Conservation (phyloP, 495 filamentous ascomycete genomes). For the Hyaloscypha variabilis region DNA sequence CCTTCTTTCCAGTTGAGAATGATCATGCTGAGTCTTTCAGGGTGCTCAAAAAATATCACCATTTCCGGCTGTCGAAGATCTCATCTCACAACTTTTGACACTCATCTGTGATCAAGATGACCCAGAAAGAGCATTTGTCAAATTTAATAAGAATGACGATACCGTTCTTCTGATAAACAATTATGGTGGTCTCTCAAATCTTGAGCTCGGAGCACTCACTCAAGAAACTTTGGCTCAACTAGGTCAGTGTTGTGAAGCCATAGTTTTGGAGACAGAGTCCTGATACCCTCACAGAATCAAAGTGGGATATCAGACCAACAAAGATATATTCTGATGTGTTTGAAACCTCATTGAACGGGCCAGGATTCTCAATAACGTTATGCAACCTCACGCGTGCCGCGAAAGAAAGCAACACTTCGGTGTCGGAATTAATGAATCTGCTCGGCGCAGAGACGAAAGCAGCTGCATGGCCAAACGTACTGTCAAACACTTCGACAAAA, state of each 20-base stretch:
- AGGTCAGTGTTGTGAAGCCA: conserved; percentile 24
- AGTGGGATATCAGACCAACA: conserved; percentile 38
- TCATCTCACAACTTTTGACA: conserved; percentile 54
- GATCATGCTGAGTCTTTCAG: conserved; percentile 10
- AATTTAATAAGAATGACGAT: conserved; percentile 55
- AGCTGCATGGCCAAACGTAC: conserved; percentile 32
- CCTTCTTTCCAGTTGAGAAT: neutral
- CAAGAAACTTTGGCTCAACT: conserved; percentile 55
- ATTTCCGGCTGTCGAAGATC: conserved; percentile 52
- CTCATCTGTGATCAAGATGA: conserved; percentile 59
- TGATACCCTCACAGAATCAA: conserved; percentile 14
- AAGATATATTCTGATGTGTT: conserved; percentile 48
- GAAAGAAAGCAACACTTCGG: conserved; percentile 43
- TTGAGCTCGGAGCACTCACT: conserved; percentile 60
- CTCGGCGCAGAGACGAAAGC: conserved; percentile 58
- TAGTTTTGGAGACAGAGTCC: conserved; percentile 48
- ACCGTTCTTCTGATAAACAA: conserved; percentile 62
- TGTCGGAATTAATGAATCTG: conserved; percentile 53
- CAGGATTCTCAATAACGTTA: conserved; percentile 62
- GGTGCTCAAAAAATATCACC: conserved; percentile 57
- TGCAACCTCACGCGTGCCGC: conserved; percentile 56
- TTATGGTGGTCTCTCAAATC: conserved; percentile 62
- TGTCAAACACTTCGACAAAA: conserved; percentile 27
- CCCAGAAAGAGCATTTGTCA: conserved; percentile 58
- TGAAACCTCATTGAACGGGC: conserved; percentile 64